These are phyloP conservation scores for Syzygium aqueum DNA, from an alignment of 345 rosid species.

Conservation along the genomic window DNA sequence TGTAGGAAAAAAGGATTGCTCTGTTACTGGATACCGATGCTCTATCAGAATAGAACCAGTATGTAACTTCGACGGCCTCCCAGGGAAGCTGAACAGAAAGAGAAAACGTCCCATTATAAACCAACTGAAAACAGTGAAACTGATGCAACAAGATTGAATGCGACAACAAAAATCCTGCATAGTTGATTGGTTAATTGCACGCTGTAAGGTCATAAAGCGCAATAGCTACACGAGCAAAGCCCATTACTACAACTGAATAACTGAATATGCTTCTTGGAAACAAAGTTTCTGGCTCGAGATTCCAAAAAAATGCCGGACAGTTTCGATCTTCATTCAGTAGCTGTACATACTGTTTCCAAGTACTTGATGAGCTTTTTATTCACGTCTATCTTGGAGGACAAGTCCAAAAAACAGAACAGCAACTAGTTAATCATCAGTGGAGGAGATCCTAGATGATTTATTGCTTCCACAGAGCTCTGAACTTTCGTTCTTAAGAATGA, in stretches of 20 bases:
- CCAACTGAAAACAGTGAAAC: background rate
- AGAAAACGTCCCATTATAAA: background rate
- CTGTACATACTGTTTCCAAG: background rate
- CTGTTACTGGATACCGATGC: background rate
- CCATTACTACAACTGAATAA: background rate
- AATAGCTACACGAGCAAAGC: background rate
- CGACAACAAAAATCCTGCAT: background rate
- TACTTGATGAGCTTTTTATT: background rate
- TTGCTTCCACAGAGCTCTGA: background rate
- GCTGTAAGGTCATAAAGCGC: background rate
- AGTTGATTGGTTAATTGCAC: background rate
- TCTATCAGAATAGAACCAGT: background rate
- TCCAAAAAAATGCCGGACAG: background rate
- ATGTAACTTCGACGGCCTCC: background rate
- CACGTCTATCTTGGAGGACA: background rate
- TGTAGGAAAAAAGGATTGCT: constrained; percentile 2
- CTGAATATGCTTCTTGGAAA: background rate
- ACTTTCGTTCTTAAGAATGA: background rate
- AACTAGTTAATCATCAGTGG: background rate
- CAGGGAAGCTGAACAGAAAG: background rate
- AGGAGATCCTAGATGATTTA: background rate
- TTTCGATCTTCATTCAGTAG: background rate
- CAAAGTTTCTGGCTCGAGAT: background rate
- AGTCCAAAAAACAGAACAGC: background rate
- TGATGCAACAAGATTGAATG: background rate